Evolutionary conservation across 805 yeast genomes (phyloP).

Genomic region (Candida coquimbonensis): DNA sequence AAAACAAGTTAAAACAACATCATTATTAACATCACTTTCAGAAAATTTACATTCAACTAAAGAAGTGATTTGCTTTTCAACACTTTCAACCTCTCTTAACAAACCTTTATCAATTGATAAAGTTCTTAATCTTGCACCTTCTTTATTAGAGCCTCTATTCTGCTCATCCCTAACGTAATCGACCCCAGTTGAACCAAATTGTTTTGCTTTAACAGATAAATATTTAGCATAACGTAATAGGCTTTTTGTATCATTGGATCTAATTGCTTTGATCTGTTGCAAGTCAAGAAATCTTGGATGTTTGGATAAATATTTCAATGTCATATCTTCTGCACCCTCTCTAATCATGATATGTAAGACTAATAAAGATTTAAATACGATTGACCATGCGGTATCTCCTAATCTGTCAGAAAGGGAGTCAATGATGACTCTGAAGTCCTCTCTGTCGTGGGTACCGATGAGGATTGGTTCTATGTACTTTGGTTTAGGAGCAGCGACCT

Average conservation of each 20-base stretch:
- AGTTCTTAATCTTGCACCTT: slow-evolving; percentile 55
- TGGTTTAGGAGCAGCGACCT: slow-evolving; percentile 95
- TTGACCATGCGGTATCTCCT: slow-evolving; percentile 83
- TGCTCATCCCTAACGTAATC: slow-evolving; percentile 78
- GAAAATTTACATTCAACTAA: slow-evolving; percentile 67
- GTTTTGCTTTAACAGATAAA: slow-evolving; percentile 58
- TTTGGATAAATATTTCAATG: slow-evolving; percentile 50
- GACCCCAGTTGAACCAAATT: slow-evolving; percentile 52
- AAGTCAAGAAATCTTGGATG: slow-evolving; percentile 46
- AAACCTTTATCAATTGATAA: slow-evolving; percentile 73
- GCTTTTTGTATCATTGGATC: slow-evolving; percentile 43
- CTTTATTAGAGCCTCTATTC: slow-evolving; percentile 32
- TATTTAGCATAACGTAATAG: slow-evolving; percentile 67
- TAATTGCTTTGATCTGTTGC: slow-evolving; percentile 29
- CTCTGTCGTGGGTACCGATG: slow-evolving; percentile 31
- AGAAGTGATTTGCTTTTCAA: slow-evolving; percentile 73
- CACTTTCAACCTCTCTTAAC: slow-evolving; percentile 77
- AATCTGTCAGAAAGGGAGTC: slow-evolving; percentile 53
- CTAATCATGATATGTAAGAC: slow-evolving; percentile 87
- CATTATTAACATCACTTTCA: slow-evolving; percentile 79
- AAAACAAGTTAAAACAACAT: slow-evolving; percentile 76
- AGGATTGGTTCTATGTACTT: slow-evolving; percentile 93
- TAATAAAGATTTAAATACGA: slow-evolving; percentile 77
- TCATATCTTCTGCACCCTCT: slow-evolving; percentile 80
- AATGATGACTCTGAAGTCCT: slow-evolving; percentile 63